Evolutionary conservation across 2,329 filamentous ascomycete genomes (phyloP).

Genomic region (Hypoxylon sp.): DNA sequence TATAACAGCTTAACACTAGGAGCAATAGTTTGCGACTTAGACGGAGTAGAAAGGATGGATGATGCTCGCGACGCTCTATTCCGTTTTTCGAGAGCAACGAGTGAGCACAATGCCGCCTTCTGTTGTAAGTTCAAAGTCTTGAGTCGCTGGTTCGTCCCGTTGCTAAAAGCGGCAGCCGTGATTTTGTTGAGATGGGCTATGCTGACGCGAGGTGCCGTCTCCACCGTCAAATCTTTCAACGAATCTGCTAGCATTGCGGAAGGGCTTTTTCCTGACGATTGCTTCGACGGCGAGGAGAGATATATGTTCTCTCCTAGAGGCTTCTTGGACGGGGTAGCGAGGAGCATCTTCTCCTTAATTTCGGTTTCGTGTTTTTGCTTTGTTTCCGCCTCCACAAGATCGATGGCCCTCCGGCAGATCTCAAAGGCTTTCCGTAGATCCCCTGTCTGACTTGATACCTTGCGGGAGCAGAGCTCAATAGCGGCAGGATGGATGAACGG

Average conservation of each 20-base stretch:
- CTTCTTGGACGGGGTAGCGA: constrained; percentile 79
- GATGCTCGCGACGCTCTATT: constrained; percentile 68
- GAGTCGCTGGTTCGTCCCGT: constrained; percentile 87
- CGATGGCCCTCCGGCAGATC: constrained; percentile 89
- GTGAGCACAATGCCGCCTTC: constrained; percentile 91
- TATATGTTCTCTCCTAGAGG: constrained; percentile 88
- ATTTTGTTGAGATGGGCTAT: constrained; percentile 94
- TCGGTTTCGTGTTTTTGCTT: constrained; percentile 78
- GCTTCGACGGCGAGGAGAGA: constrained; percentile 68
- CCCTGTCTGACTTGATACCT: constrained; percentile 93
- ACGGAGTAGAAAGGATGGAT: constrained; percentile 66
- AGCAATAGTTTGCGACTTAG: constrained; percentile 72
- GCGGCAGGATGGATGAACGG: constrained; percentile 95
- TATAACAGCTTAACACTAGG: constrained; percentile 89
- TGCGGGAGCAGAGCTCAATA: constrained; percentile 93
- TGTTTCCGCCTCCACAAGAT: constrained; percentile 89
- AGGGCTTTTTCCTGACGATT: constrained; percentile 59
- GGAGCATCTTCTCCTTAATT: constrained; percentile 68
- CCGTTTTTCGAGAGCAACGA: constrained; percentile 88
- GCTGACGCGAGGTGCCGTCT: constrained; percentile 88
- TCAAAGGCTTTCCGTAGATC: constrained; percentile 97
- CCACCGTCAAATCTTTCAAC: constrained; percentile 74
- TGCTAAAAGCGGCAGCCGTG: constrained; percentile 89
- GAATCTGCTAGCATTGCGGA: constrained; percentile 67
- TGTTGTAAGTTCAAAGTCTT: constrained; percentile 94